These are phyloP conservation scores for Carex arenaria DNA, from an alignment of 202 grass and related monocot species.

Conservation along the genomic window DNA sequence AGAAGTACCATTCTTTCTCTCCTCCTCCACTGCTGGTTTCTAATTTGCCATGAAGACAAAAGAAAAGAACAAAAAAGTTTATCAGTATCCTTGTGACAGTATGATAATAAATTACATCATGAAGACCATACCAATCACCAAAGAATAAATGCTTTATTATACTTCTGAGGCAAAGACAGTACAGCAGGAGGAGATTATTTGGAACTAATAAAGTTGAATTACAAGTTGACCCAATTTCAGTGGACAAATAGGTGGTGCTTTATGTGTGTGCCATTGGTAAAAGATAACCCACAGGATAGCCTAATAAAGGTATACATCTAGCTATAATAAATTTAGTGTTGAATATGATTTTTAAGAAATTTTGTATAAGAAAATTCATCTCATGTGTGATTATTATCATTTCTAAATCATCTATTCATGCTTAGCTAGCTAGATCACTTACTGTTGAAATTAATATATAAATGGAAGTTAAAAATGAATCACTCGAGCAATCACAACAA, in stretches of 20 bases:
- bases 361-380: background rate
- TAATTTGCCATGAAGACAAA: constrained; percentile 10
- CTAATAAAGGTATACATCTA: background rate
- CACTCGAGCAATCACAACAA: background rate
- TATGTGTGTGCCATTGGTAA: background rate
- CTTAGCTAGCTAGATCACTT: background rate
- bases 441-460: background rate
- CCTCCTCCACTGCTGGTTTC: constrained; percentile 37
- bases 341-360: background rate
- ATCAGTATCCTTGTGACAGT: constrained; percentile 3
- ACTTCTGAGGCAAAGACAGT: background rate
- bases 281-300: background rate
- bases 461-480: background rate
- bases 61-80: background rate
- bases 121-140: background rate
- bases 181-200: background rate
- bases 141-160: background rate
- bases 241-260: constrained; percentile 4
- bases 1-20: constrained; percentile 93
- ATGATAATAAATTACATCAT: background rate
- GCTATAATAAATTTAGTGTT: background rate
- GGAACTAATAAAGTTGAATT: background rate
- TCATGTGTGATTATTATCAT: background rate
- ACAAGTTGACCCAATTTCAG: background rate
- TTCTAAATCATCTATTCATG: background rate